Conservation (phyloP, 768 basidiomycete genomes). For the Pholiota conissans region DNA sequence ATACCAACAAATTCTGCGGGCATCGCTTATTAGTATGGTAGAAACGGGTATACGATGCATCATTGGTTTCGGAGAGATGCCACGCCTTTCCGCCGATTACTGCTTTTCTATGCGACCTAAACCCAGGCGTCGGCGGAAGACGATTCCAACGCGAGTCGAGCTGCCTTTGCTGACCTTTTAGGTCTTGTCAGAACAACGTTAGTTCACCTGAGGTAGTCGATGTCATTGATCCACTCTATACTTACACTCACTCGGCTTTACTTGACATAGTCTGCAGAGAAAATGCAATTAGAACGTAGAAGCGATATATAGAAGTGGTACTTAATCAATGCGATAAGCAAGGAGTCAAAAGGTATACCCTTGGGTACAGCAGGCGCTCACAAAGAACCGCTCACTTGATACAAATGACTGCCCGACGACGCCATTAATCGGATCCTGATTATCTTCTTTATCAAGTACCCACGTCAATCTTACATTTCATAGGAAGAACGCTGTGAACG, state of each 20-base stretch:
- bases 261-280: background rate
- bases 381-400: background rate
- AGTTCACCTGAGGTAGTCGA: background rate
- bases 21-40: background rate
- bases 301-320: background rate
- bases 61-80: background rate
- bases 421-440: background rate
- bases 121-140: background rate
- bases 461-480: background rate
- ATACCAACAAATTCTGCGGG: background rate
- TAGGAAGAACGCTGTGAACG: background rate
- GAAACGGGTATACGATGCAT: background rate
- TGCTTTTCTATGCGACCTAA: background rate
- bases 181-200: background rate
- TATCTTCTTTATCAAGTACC: background rate
- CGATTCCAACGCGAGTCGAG: background rate
- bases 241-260: background rate
- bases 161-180: background rate
- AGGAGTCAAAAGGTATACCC: background rate
- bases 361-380: background rate
- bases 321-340: constrained; percentile 4
- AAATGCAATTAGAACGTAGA: background rate
- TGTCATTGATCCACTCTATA: background rate
- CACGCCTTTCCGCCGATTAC: background rate
- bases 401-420: background rate